Percentiles rank a stretch among this genome's conserved stretches.
phyloP scores from a whole-genome alignment of 2,329 filamentous ascomycete species.

The Amesomyces nigricolor region DNA sequence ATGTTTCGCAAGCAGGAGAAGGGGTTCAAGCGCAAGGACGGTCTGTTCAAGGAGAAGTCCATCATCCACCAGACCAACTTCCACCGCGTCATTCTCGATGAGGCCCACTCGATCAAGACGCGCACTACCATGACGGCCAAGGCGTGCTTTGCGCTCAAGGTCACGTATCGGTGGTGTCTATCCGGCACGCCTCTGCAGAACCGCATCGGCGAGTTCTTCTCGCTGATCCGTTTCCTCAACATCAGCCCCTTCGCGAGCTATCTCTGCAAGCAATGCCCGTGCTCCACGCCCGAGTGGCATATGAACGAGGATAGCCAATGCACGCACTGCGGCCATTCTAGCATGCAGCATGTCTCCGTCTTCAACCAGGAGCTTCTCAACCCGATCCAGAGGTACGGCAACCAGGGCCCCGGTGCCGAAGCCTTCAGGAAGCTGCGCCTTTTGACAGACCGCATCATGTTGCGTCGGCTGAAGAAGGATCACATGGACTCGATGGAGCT shows the following conservation, averaged over 20 bases:
- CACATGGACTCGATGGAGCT: constrained; percentile 94
- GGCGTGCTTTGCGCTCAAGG: constrained; percentile 86
- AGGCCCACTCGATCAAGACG: constrained; percentile 79
- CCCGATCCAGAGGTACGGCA: constrained; percentile 63
- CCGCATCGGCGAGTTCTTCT: constrained; percentile 95
- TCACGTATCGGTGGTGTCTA: constrained; percentile 89
- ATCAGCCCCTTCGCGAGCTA: constrained; percentile 87
- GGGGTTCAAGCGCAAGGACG: constrained; percentile 76
- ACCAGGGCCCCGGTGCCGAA: constrained; percentile 53
- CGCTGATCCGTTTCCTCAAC: constrained; percentile 84
- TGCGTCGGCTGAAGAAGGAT: constrained; percentile 89
- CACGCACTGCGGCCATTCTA: constrained; percentile 55
- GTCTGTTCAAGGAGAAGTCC: constrained; percentile 72
- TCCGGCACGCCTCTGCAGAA: constrained; percentile 95
- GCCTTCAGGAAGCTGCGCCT: constrained; percentile 80
- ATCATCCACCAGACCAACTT: constrained; percentile 80
- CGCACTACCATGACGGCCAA: constrained; percentile 87
- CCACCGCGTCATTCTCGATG: constrained; percentile 88
- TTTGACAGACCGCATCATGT: constrained; percentile 90
- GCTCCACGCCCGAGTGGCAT: constrained; percentile 76
- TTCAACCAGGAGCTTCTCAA: constrained; percentile 78
- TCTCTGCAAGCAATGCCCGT: constrained; percentile 82
- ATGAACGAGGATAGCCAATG: constrained; percentile 69
- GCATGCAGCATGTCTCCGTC: constrained; percentile 55
- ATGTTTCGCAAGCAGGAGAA: constrained; percentile 89